Percentiles rank a stretch among this genome's conserved stretches.
phyloP scores from a whole-genome alignment of 1,284 basidiomycete genomes.

The Cutaneotrichosporon cutaneum region DNA sequence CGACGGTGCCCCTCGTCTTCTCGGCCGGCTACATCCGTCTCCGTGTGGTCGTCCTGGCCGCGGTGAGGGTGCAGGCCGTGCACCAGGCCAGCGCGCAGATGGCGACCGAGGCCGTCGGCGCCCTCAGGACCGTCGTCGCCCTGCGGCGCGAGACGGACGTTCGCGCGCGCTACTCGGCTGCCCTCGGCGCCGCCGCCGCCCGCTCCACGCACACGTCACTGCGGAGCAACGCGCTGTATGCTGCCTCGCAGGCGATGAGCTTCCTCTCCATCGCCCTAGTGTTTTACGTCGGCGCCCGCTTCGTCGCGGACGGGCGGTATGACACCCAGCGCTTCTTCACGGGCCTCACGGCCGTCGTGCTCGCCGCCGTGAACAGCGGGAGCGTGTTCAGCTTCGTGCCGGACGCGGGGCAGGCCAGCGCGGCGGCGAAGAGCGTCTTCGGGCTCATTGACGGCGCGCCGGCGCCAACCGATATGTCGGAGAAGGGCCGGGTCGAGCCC shows the following conservation, averaged over 20 bases:
- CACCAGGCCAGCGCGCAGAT: constrained; percentile 83
- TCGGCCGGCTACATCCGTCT: constrained; percentile 85
- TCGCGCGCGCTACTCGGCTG: constrained; percentile 67
- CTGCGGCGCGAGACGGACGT: constrained; percentile 81
- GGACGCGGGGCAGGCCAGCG: constrained; percentile 82
- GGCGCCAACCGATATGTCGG: constrained; percentile 65
- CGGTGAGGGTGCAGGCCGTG: constrained; percentile 77
- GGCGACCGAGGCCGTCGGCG: constrained; percentile 81
- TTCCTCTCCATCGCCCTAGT: constrained; percentile 84
- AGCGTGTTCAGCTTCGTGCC: constrained; percentile 87
- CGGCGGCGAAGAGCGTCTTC: constrained; percentile 74
- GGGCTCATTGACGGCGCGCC: constrained; percentile 79
- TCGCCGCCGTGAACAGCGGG: constrained; percentile 48
- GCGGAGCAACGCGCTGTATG: constrained; percentile 72
- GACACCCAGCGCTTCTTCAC: constrained; percentile 75
- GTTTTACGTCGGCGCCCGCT: constrained; percentile 52
- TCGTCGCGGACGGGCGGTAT: constrained; percentile 59
- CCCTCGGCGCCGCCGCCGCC: constrained; percentile 68
- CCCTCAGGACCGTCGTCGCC: constrained; percentile 92
- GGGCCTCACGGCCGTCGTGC: constrained; percentile 64
- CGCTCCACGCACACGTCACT: constrained; percentile 65
- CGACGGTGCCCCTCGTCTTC: constrained; percentile 79
- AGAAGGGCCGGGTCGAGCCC: constrained; percentile 57
- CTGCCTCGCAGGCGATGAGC: constrained; percentile 72
- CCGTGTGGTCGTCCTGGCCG: constrained; percentile 67